phyloP scores from a whole-genome alignment of 495 filamentous ascomycete species.

The Rhizodiscina lignyota region DNA sequence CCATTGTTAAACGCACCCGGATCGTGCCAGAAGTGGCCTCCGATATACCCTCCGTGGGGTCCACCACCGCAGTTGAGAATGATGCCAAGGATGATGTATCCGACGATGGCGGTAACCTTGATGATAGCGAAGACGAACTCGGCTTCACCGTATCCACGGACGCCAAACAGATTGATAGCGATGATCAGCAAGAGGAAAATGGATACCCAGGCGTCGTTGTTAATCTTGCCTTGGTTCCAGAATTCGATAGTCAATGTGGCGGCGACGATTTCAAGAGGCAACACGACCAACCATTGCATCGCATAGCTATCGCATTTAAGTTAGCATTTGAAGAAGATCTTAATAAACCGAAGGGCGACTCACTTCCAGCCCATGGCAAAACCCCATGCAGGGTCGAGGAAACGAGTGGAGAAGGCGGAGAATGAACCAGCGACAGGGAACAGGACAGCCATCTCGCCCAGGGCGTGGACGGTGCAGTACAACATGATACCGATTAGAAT shows the following conservation, averaged over 20 bases:
- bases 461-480: slow-evolving; percentile 78
- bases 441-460: slow-evolving; percentile 82
- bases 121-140: slow-evolving; percentile 25
- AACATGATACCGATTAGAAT: slow-evolving; percentile 73
- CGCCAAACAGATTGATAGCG: slow-evolving; percentile 23
- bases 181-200: slow-evolving; percentile 20
- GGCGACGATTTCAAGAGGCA: slow-evolving; percentile 83
- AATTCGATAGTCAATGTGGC: slow-evolving; percentile 78
- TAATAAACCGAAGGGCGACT: slow-evolving; percentile 14
- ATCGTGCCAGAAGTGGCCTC: slow-evolving; percentile 63
- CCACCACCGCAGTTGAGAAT: slow-evolving; percentile 45
- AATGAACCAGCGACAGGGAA: slow-evolving; percentile 91
- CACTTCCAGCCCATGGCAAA: slow-evolving; percentile 97
- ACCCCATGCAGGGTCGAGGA: slow-evolving; percentile 89
- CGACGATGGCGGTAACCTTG: slow-evolving; percentile 65
- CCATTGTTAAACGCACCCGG: slow-evolving; percentile 85
- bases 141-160: slow-evolving; percentile 24
- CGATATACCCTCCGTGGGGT: slow-evolving; percentile 61
- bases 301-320: slow-evolving; percentile 43
- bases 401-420: slow-evolving; percentile 79
- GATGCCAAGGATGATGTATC: slow-evolving; percentile 23
- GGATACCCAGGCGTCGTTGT: slow-evolving; percentile 68
- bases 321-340: neutral
- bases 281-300: slow-evolving; percentile 76
- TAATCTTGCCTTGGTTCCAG: slow-evolving; percentile 48